Evolutionary conservation across 768 basidiomycete genomes (phyloP).

Genomic region (Mycena venus): DNA sequence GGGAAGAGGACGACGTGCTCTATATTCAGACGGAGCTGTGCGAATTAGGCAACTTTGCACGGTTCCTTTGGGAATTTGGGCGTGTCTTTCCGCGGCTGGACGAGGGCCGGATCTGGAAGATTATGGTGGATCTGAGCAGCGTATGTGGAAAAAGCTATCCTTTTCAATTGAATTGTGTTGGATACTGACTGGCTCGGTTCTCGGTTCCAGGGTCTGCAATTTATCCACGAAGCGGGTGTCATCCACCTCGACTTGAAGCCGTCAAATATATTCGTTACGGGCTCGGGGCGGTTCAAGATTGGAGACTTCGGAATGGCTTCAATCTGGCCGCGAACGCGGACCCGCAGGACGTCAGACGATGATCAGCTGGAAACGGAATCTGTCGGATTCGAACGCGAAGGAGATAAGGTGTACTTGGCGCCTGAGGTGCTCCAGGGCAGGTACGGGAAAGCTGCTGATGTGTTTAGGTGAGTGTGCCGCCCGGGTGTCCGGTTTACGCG

Average conservation of each 20-base stretch:
- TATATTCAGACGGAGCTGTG: conserved; percentile 97
- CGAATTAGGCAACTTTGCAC: conserved; percentile 90
- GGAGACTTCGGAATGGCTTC: conserved; percentile 99
- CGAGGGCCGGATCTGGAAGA: conserved; percentile 97
- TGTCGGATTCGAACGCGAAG: conserved; percentile 90
- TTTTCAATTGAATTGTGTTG: conserved; percentile 38
- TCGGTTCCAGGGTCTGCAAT: conserved; percentile 77
- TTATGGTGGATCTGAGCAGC: conserved; percentile 89
- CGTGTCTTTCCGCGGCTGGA: conserved; percentile 86
- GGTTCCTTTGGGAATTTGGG: conserved; percentile 94
- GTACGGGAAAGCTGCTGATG: conserved; percentile 95
- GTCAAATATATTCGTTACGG: conserved; percentile 94
- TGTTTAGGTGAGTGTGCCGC: conserved; percentile 95
- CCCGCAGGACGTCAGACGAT: not conserved
- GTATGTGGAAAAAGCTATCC: conserved; percentile 71
- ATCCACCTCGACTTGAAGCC: conserved; percentile 98
- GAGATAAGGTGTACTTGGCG: conserved; percentile 97
- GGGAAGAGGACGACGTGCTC: conserved; percentile 92
- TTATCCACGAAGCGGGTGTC: conserved; percentile 90
- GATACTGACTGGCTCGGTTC: conserved; percentile 47
- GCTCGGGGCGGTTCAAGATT: conserved; percentile 91
- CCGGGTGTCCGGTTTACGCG: conserved; percentile 50
- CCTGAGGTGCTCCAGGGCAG: conserved; percentile 93
- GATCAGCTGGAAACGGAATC: conserved; percentile 49
- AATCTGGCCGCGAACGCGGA: conserved; percentile 77